A percentile compares a stretch with the other conserved stretches of the same genome.
phyloP scores from a whole-genome alignment of 768 basidiomycete genomes.

The Russula compacta region DNA sequence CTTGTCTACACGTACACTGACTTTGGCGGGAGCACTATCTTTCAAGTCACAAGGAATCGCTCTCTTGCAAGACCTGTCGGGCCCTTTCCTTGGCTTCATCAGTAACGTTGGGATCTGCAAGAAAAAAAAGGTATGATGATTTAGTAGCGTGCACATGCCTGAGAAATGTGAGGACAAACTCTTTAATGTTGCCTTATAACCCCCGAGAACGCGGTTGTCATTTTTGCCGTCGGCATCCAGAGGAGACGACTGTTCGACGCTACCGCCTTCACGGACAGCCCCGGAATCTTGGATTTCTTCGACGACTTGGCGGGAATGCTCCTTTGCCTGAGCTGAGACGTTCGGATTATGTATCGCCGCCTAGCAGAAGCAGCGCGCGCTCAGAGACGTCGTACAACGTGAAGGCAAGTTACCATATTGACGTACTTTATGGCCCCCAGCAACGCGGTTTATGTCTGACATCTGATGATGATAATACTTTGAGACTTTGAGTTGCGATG shows the following conservation, averaged over 20 bases:
- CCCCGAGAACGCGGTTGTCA: conserved; percentile 22
- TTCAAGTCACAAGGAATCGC: conserved; percentile 14
- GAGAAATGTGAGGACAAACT: conserved; percentile 13
- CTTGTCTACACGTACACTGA: no score
- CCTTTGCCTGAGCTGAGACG: conserved; percentile 28
- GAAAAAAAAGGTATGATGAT: background rate
- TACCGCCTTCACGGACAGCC: conserved; percentile 2
- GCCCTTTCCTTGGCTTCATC: conserved; percentile 25
- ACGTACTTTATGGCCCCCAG: background rate
- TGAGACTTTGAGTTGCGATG: no score
- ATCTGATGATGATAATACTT: background rate
- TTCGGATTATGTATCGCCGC: conserved; percentile 27
- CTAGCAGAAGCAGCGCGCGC: conserved; percentile 1
- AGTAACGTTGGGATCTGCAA: conserved; percentile 24
- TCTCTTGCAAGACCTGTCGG: conserved; percentile 21
- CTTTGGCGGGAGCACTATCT: no score
- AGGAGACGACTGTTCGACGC: background rate
- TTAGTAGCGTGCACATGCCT: background rate
- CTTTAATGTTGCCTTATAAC: conserved; percentile 26
- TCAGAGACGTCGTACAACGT: background rate
- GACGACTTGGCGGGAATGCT: conserved; percentile 24
- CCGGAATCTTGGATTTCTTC: conserved; percentile 20
- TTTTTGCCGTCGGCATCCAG: conserved; percentile 16
- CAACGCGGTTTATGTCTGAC: background rate
- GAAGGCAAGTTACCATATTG: no score